phyloP scores from a whole-genome alignment of 371 early-diverging fungal species.

The Mortierella sp. region DNA sequence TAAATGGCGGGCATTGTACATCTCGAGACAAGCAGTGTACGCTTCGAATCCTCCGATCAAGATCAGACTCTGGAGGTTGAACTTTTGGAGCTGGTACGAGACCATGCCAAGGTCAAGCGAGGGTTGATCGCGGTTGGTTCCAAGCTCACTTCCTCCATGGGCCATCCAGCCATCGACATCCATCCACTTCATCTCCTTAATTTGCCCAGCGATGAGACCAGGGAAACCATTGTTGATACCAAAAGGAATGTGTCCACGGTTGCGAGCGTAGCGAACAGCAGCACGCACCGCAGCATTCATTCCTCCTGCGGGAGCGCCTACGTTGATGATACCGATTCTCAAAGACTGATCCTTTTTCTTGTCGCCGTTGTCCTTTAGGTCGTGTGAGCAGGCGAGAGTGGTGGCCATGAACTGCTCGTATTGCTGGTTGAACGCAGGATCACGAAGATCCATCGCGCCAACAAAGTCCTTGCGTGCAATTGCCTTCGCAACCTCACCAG shows the following conservation, averaged over 20 bases:
- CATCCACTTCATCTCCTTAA: slow-evolving; percentile 83
- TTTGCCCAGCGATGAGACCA: slow-evolving; percentile 89
- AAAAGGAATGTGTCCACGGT: slow-evolving; percentile 86
- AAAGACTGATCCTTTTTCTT: slow-evolving; percentile 59
- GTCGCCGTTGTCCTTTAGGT: slow-evolving; percentile 2
- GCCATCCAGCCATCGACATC: slow-evolving; percentile 92
- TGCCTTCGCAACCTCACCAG: slow-evolving; percentile 89
- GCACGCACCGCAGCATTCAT: slow-evolving; percentile 98
- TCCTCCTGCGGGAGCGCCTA: slow-evolving; percentile 98
- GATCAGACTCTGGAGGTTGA: slow-evolving; percentile 89
- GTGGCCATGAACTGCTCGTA: slow-evolving; percentile 71
- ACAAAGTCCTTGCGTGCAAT: slow-evolving; percentile 88
- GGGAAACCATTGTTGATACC: slow-evolving; percentile 95
- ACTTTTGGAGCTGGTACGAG: slow-evolving; percentile 93
- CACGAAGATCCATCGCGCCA: slow-evolving; percentile 91
- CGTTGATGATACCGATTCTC: slow-evolving; percentile 93
- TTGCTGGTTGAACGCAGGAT: slow-evolving; percentile 87
- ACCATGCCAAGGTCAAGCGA: slow-evolving; percentile 85
- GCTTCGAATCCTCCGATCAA: slow-evolving; percentile 98
- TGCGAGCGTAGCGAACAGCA: slow-evolving; percentile 87
- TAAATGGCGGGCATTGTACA: slow-evolving; percentile 75
- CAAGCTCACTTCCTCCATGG: slow-evolving; percentile 95
- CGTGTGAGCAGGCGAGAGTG: slow-evolving; percentile 12
- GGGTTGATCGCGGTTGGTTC: slow-evolving; percentile 93
- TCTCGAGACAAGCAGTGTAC: slow-evolving; percentile 80